A percentile compares a stretch with the other conserved stretches of the same genome.
These are phyloP conservation scores for Ustilaginoidea virens DNA, from an alignment of 2,329 filamentous ascomycete genomes.

Conservation along the genomic window DNA sequence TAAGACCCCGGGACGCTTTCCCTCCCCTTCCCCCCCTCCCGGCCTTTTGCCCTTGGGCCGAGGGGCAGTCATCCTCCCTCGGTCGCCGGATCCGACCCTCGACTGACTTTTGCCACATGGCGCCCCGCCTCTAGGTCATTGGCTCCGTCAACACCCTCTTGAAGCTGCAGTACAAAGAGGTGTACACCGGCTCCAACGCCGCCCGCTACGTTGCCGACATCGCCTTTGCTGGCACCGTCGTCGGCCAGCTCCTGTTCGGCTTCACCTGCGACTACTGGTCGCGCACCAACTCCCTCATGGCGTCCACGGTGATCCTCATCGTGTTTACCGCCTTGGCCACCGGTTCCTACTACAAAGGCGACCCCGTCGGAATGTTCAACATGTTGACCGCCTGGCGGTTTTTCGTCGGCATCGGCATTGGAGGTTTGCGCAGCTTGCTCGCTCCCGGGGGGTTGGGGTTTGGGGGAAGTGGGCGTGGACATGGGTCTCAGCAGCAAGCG, in stretches of 20 bases:
- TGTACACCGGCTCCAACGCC: constrained; percentile 55
- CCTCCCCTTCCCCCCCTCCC: background rate
- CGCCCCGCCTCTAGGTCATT: constrained; percentile 45
- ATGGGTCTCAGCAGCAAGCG: too few species aligned
- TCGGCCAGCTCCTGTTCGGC: constrained; percentile 70
- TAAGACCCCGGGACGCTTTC: constrained; percentile 17
- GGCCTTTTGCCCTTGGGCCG: too few species aligned
- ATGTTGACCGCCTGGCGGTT: constrained; percentile 70
- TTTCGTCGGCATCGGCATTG: constrained; percentile 67
- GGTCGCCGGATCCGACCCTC: too few species aligned
- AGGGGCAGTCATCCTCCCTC: too few species aligned
- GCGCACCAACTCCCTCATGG: constrained; percentile 63
- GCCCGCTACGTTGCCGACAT: constrained; percentile 65
- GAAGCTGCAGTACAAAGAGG: constrained; percentile 45
- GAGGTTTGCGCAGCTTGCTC: constrained; percentile 26
- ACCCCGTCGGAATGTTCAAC: constrained; percentile 55
- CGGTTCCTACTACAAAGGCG: constrained; percentile 62
- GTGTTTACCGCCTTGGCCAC: constrained; percentile 69
- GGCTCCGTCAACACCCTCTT: constrained; percentile 75
- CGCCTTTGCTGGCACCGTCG: constrained; percentile 72
- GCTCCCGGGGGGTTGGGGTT: too few species aligned
- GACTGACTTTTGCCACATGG: too few species aligned
- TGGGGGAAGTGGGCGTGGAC: too few species aligned
- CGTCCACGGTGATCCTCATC: constrained; percentile 74
- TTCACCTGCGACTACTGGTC: constrained; percentile 74